Conservation (phyloP, 140 eudicot species). For the Senecio squalidus region DNA sequence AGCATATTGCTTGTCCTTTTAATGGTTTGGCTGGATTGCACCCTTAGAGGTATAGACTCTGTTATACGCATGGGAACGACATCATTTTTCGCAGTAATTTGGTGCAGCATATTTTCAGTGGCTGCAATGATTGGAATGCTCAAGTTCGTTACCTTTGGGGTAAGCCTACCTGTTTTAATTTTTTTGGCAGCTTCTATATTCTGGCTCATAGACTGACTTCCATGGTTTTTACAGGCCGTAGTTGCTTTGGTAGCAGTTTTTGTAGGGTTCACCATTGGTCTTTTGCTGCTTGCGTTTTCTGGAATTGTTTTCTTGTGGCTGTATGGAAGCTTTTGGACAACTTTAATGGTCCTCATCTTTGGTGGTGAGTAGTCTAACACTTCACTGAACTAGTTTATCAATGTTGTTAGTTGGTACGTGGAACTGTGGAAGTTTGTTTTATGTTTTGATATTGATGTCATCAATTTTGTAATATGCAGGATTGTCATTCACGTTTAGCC, state of each 20-base stretch:
- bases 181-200: neutral
- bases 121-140: constrained; percentile 72
- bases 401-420: too few relatives aligned
- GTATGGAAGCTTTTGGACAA: constrained; percentile 98
- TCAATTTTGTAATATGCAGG: constrained; percentile 50
- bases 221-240: constrained; percentile 47
- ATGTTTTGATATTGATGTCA: constrained; percentile 19
- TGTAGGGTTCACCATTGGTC: constrained; percentile 60
- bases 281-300: constrained; percentile 42
- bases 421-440: neutral
- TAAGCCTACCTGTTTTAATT: constrained; percentile 31
- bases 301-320: constrained; percentile 70
- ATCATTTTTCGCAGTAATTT: constrained; percentile 62
- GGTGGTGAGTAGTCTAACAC: constrained; percentile 51
- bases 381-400: constrained; percentile 1
- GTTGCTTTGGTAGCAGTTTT: constrained; percentile 60
- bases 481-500: constrained; percentile 45
- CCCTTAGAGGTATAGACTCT: constrained; percentile 84
- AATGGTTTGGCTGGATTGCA: constrained; percentile 88
- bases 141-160: constrained; percentile 64
- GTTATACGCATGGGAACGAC: constrained; percentile 89
- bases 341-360: constrained; percentile 34
- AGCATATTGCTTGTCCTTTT: constrained; percentile 64
- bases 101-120: constrained; percentile 74
- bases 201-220: constrained; percentile 1